Percentiles rank a stretch among this genome's conserved stretches.
phyloP scores from a whole-genome alignment of 1,284 basidiomycete genomes.

The Ustilago vetiveriae region DNA sequence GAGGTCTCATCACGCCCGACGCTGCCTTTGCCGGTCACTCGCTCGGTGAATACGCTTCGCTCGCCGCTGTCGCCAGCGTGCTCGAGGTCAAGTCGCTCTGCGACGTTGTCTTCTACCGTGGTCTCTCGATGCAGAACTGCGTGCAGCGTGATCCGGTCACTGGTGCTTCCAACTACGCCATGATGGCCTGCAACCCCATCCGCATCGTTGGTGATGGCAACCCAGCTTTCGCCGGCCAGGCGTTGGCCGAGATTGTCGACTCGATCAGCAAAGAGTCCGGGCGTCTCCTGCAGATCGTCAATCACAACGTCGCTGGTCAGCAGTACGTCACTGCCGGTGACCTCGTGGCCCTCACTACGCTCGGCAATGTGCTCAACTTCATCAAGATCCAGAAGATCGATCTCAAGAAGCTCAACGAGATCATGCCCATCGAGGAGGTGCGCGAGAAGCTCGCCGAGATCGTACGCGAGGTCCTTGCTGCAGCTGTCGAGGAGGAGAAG shows the following conservation, averaged over 20 bases:
- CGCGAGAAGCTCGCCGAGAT: constrained; percentile 92
- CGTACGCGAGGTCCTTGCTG: constrained; percentile 81
- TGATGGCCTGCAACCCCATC: constrained; percentile 98
- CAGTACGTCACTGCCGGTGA: constrained; percentile 88
- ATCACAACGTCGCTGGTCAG: constrained; percentile 88
- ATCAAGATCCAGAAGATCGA: constrained; percentile 97
- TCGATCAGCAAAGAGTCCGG: constrained; percentile 72
- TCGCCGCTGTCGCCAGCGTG: constrained; percentile 95
- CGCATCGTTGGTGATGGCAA: constrained; percentile 74
- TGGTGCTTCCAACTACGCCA: constrained; percentile 76
- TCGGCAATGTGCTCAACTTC: constrained; percentile 96
- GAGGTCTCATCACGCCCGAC: constrained; percentile 89
- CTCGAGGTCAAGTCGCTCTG: constrained; percentile 94
- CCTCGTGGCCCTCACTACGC: constrained; percentile 86
- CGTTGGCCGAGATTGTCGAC: constrained; percentile 91
- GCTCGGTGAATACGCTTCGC: constrained; percentile 95
- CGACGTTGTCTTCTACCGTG: constrained; percentile 98
- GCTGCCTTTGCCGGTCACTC: constrained; percentile 98
- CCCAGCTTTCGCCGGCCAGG: constrained; percentile 79
- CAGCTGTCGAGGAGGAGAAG: constrained; percentile 79
- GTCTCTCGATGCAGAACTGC: constrained; percentile 84
- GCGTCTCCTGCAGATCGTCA: constrained; percentile 85
- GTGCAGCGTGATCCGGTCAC: constrained; percentile 51
- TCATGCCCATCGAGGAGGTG: constrained; percentile 83
- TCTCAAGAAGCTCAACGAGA: constrained; percentile 86